phyloP scores from a whole-genome alignment of 169 alveolate genomes.

The Plasmodium sp. region DNA sequence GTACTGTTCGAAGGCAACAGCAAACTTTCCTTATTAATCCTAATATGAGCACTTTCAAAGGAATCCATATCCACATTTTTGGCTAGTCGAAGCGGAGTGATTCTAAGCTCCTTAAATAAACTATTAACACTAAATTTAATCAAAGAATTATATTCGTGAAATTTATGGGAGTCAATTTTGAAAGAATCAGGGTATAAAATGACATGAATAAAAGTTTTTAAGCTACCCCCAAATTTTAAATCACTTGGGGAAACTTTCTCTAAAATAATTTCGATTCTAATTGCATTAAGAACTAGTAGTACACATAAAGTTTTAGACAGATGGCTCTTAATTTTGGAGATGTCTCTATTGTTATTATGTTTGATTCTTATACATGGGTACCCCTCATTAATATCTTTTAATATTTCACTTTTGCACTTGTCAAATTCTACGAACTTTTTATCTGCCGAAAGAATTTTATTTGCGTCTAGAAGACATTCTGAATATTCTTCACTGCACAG shows the following conservation, averaged over 20 bases:
- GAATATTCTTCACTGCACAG: constrained; percentile 1
- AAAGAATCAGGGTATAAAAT: constrained; percentile 70
- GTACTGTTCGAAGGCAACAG: not conserved
- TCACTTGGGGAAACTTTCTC: constrained; percentile 42
- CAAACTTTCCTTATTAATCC: constrained; percentile 7
- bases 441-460: constrained; percentile 25
- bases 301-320: constrained; percentile 53
- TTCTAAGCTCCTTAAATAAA: constrained; percentile 55
- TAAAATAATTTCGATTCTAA: constrained; percentile 60
- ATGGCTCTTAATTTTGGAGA: constrained; percentile 47
- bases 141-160: constrained; percentile 62
- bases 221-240: constrained; percentile 63
- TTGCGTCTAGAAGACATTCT: not conserved
- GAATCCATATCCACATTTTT: constrained; percentile 27
- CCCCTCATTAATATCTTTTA: constrained; percentile 70
- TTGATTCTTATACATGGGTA: constrained; percentile 65
- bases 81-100: constrained; percentile 44
- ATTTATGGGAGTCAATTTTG: constrained; percentile 66
- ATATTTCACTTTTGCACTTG: constrained; percentile 42
- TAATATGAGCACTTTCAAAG: constrained; percentile 13
- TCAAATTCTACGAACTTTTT: constrained; percentile 46
- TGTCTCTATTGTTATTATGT: constrained; percentile 51
- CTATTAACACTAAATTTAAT: constrained; percentile 52
- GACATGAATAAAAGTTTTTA: constrained; percentile 63
- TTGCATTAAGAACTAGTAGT: constrained; percentile 56